Evolutionary conservation across 1,139 yeast species (phyloP).

Genomic region (Lodderomyces pseudojiufengensis): DNA sequence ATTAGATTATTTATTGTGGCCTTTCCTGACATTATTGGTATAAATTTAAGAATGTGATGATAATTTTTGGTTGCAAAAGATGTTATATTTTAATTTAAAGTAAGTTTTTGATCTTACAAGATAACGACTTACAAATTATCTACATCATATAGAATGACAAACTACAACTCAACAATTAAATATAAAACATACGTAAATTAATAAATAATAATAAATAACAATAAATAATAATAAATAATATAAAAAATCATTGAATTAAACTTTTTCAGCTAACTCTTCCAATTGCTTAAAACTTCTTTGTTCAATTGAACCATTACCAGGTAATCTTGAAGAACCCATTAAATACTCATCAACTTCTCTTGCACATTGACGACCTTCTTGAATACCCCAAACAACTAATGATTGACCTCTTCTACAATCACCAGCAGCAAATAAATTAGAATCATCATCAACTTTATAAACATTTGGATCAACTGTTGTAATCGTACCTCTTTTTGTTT

Average conservation of each 20-base stretch:
- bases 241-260: conserved; percentile 18
- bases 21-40: neutral
- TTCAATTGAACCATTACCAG: conserved; percentile 91
- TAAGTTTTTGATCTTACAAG: neutral
- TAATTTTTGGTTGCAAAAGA: conserved; percentile 1
- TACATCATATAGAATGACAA: neutral
- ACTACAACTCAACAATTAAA: neutral
- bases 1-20: conserved; percentile 32
- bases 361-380: conserved; percentile 98
- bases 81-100: neutral
- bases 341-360: conserved; percentile 81
- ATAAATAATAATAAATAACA: neutral
- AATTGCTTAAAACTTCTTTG: conserved; percentile 73
- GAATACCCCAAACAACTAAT: conserved; percentile 98
- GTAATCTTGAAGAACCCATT: conserved; percentile 77
- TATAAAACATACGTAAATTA: neutral
- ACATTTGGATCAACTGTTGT: conserved; percentile 64
- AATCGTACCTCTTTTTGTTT: conserved; percentile 86
- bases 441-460: conserved; percentile 61
- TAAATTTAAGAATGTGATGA: neutral
- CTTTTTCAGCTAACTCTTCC: conserved; percentile 69
- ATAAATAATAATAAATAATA: neutral
- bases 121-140: neutral
- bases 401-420: conserved; percentile 99
- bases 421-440: conserved; percentile 89